Evolutionary conservation across 371 early-diverging fungal genomes (phyloP), one percentile per base, ranked within the genome.

Genomic region (Umbelopsis sp.): DNA sequence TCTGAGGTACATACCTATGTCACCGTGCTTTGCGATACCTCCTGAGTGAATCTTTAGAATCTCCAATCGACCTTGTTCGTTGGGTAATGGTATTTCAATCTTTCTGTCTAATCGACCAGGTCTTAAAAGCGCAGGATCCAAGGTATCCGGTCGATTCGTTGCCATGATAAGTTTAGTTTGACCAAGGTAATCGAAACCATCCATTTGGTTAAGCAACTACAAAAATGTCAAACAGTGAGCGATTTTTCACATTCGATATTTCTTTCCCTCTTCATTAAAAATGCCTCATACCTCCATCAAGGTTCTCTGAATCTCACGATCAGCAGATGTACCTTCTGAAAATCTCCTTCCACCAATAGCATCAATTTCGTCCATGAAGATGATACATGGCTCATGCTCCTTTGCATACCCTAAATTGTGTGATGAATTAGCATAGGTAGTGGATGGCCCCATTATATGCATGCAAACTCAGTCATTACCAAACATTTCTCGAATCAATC

Each of bases 321-420:
- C 99, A 16, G 99, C 96, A 48, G 99, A 99, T 14, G 97, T 99
- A 74, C 99, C 98, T 76, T 99, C 99, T 9, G 97, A 96, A 82
- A 99, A 99, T 67, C 99, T 90, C 69, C 99, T 93, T 9, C 99
- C 99, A 78, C 99, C 99, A 85, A 99, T 99, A 44, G 99, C 99
- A 87, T 99, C 99, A 74, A 99, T 99, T 82, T 99, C 99, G 81
- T 99, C 99, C 98, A 99, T 97, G 79, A 99, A 99, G 65, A 99
- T 99, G 74, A 99, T 98, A 84, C 99, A 99, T n/a, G 99, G 99
- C 72, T 98, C 97, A 78, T 98, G 99, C 71, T 97, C 96, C 74
- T 93, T 94, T 48, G 99, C 99, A 81, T 99, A 99, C 0, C 93
- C 94, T 91, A 65, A 8, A 70, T 1, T 41, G 20, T 16, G 20